A percentile compares a stretch with the other conserved stretches of the same genome.
phyloP scores from a whole-genome alignment of 768 basidiomycete species.

The Rubroboletus satanas region DNA sequence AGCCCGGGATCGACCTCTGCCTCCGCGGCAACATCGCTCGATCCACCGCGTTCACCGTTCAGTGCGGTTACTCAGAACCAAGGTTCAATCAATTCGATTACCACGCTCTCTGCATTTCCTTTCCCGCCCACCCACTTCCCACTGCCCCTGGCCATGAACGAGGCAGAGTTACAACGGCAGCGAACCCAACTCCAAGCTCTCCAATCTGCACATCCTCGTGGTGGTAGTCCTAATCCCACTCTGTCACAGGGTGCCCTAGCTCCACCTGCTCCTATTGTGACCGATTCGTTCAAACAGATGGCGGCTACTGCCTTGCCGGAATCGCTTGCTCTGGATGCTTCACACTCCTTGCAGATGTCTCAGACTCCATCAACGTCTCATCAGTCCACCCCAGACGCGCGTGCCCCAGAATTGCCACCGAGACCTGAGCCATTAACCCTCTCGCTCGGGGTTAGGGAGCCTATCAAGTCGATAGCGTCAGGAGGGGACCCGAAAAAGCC shows the following conservation, averaged over 20 bases:
- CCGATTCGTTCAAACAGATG: constrained; percentile 23
- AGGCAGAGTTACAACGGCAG: constrained; percentile 27
- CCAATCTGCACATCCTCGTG: constrained; percentile 13
- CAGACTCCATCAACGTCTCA: constrained; percentile 2
- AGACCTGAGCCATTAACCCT: background rate
- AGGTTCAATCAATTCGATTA: constrained; percentile 45
- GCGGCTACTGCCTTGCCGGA: constrained; percentile 5
- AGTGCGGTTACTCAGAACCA: constrained; percentile 17
- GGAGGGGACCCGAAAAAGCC: constrained; percentile 10
- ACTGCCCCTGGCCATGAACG: constrained; percentile 41
- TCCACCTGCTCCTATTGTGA: constrained; percentile 10
- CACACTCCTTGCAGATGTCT: constrained; percentile 5
- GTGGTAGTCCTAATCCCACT: constrained; percentile 14
- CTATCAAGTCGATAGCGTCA: background rate
- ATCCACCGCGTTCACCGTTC: constrained; percentile 28
- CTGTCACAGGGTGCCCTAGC: background rate
- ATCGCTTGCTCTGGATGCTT: background rate
- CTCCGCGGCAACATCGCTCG: constrained; percentile 6
- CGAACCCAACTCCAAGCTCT: constrained; percentile 23
- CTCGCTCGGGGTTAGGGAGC: background rate
- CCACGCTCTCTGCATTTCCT: constrained; percentile 71
- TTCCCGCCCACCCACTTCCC: constrained; percentile 71
- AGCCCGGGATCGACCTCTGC: constrained; percentile 11
- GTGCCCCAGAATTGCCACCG: background rate
- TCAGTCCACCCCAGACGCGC: constrained; percentile 2